Percentiles rank a stretch among this genome's conserved stretches.
phyloP scores from a whole-genome alignment of 2,329 filamentous ascomycete species.

The Cytospora leucostoma region DNA sequence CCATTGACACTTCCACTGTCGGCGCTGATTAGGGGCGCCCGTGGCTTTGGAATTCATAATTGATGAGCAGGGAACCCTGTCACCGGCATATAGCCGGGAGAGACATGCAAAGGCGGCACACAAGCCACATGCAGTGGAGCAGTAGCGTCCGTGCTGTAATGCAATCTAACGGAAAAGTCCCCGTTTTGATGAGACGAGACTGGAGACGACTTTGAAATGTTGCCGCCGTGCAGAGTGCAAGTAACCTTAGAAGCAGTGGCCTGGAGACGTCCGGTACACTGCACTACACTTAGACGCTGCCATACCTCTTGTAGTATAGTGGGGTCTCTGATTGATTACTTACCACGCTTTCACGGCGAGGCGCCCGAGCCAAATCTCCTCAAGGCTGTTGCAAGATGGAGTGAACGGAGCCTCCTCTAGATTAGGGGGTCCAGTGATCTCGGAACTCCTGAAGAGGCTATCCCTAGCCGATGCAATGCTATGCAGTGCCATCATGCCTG shows the following conservation, averaged over 20 bases:
- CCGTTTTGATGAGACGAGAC: conserved; percentile 23
- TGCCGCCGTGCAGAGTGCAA: background rate
- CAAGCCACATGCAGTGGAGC: conserved; percentile 28
- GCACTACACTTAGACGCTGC: conserved; percentile 1
- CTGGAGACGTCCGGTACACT: background rate
- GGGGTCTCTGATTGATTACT: conserved; percentile 26
- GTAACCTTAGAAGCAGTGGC: too few relatives aligned
- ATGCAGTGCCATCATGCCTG: background rate
- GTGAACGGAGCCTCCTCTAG: conserved; percentile 16
- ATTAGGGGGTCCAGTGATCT: conserved; percentile 19
- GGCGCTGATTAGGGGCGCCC: conserved; percentile 13
- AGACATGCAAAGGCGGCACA: conserved; percentile 21
- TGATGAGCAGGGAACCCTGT: conserved; percentile 16
- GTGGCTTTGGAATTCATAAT: background rate
- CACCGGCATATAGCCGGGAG: conserved; percentile 15
- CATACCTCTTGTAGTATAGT: conserved; percentile 19
- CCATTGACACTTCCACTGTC: background rate
- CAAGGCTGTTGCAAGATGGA: background rate
- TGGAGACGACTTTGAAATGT: too few relatives aligned
- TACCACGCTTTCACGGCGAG: conserved; percentile 21
- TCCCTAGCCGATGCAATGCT: conserved; percentile 8
- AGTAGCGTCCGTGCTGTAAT: conserved; percentile 26
- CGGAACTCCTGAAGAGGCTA: conserved; percentile 12
- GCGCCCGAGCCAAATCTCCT: conserved; percentile 24
- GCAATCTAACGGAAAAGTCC: conserved; percentile 27